Percentiles rank a stretch among this genome's conserved stretches.
These are phyloP conservation scores for Funneliformis caledonium DNA, from an alignment of 371 early-diverging fungal species.

Conservation along the genomic window DNA sequence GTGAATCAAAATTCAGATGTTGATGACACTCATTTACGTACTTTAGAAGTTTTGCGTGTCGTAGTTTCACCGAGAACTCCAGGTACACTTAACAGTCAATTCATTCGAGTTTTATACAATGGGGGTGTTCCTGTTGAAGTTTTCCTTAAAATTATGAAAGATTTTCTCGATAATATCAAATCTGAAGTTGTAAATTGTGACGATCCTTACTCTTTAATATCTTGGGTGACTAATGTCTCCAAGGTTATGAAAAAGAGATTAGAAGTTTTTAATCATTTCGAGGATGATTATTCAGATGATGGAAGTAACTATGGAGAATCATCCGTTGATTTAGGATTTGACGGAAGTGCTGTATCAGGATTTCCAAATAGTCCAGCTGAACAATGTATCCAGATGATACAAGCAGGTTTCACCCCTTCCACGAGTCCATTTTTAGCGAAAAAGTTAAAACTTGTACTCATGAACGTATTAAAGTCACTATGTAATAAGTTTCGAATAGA, in stretches of 20 bases:
- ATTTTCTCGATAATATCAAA: constrained; percentile 41
- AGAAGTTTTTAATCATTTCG: neutral
- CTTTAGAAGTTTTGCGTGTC: constrained; percentile 48
- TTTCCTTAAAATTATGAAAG: constrained; percentile 51
- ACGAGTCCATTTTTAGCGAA: constrained; percentile 51
- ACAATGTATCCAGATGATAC: constrained; percentile 48
- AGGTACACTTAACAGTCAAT: constrained; percentile 51
- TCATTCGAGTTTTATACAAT: constrained; percentile 52
- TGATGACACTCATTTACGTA: constrained; percentile 47
- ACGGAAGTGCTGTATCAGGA: constrained; percentile 43
- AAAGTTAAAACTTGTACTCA: constrained; percentile 49
- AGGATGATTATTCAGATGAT: neutral
- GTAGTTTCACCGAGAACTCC: constrained; percentile 41
- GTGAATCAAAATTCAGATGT: constrained; percentile 47
- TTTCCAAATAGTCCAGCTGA: constrained; percentile 48
- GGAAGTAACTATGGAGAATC: constrained; percentile 22
- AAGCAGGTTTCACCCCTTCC: constrained; percentile 52
- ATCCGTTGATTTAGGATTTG: neutral
- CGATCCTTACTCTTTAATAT: neutral
- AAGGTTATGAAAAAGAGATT: constrained; percentile 42
- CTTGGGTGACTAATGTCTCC: neutral
- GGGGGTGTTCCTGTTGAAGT: constrained; percentile 51
- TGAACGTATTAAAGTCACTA: constrained; percentile 47
- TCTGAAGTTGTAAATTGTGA: neutral
- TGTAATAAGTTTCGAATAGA: constrained; percentile 52